Base-by-base conservation (phyloP, 2,329 filamentous ascomycete species). In the Colletotrichum neosansevieriae region DNA sequence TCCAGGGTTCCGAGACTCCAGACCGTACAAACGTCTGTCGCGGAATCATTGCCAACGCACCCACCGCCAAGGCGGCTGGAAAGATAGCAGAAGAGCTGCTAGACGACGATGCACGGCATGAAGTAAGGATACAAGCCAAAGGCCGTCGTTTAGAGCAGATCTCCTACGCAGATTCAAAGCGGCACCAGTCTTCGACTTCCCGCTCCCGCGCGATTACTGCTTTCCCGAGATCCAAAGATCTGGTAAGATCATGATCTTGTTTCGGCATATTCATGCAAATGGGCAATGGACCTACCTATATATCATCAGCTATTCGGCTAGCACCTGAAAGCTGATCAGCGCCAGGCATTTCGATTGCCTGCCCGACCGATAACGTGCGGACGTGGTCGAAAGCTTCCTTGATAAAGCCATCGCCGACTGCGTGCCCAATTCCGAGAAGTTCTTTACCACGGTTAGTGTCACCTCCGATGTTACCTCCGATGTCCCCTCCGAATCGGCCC, bases 21-120 rank as follows among this genome's bases (percentile, higher is more conserved):
- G 5, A 2, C 45, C 45, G 45, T 17, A 1, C 11, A 1, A 21
- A 24, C 0, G 1, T 49, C 15, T 49, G 45, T 29, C 12, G 7
- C 9, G 45, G 45, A 0, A 49, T 49, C 10, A 24, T 49, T 5
- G 6, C 1, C 0, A 21, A 49, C 11, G 45, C 11, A 0, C 3
- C 45, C 0, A 49, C 45, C 19, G 45, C 45, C 17, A 49, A 3
- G 3, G 45, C 45, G 2, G 19, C 45, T 3, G 45, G 45, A 4
- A 49, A 29, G 3, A 1, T 49, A 21, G 45, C 45, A 19, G n/a
- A 9, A 49, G 45, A 49, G 45, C 19, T 49, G 11, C 45, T 49
- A 0, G 45, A 49, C 45, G 19, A 24, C 12, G 19, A 49, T 2
- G 21, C 19, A 15, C 3, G 4, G 6, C 0, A 9, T 11, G 6